Evolutionary conservation across 768 basidiomycete genomes (phyloP), one percentile per base, ranked within the genome.

Genomic region (Phaeotremella fagi): DNA sequence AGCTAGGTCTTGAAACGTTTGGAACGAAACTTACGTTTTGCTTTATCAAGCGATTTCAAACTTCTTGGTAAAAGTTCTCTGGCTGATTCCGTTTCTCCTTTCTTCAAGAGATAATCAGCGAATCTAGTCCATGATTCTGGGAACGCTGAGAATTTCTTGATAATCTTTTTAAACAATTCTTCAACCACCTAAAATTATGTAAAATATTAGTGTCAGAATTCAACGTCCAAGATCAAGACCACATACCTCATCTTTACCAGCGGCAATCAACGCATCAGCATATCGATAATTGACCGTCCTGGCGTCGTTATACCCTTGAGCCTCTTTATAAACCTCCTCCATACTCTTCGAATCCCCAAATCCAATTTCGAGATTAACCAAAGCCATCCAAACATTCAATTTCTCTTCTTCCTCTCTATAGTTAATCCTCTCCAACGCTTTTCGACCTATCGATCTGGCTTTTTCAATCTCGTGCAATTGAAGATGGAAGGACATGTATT

Each of bases 401-500:
- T 87, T 89, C 75, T 99, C 95, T 60, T 84, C 84, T 75, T 99
- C 95, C 75, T 99, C 95, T 37, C 94, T 82, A 79, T 94, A 97
- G 69, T 81, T 86, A 76, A 99, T 98, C 11, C 85, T 85, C 56
- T 82, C 79, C 41, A 97, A 78, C 3, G 91, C 94, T 22, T 88
- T 83, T 48, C 82, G 81, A 43, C 84, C 92, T 47, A 91, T 84
- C 70, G 87, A 85, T 38, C 90, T 82, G 14, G 94, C 95, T 75
- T 92, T 95, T 65, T 91, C 92, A 50, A 95, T 78, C 75, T 99
- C 94, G 26, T 92, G 89, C n/a, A 99, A 81, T 61, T 90, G 90
- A 11, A 98, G 79, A 66, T 92, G 90, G 82, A 97, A 94, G 7
- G 95, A 94, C 90, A 99, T 98, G 74, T 91, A 99, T 73, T 97